Percentiles rank a stretch among this genome's conserved stretches.
Evolutionary conservation across 2,329 filamentous ascomycete species (phyloP).

Genomic region (Decorospora gaudefroyi): DNA sequence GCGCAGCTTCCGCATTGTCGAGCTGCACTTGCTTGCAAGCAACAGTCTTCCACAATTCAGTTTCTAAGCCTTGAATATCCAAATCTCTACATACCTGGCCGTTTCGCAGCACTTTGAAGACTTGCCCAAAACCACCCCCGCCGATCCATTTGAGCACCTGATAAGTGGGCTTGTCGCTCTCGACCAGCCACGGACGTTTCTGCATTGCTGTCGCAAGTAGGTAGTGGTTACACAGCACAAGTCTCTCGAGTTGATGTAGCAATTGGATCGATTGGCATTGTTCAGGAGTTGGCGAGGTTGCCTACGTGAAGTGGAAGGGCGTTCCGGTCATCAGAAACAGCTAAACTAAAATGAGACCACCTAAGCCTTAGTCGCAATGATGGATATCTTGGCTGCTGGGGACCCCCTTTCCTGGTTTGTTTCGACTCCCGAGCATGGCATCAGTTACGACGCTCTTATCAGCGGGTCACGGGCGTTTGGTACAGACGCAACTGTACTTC

Average conservation of each 20-base stretch:
- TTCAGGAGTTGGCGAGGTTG: neutral
- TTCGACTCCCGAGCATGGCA: no score
- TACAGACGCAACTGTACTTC: no score
- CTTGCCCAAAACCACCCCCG: slow-evolving; percentile 19
- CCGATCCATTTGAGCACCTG: slow-evolving; percentile 22
- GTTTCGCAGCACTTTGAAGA: slow-evolving; percentile 20
- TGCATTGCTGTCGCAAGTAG: neutral
- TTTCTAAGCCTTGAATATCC: neutral
- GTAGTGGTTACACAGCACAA: neutral
- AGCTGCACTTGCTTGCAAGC: slow-evolving; percentile 19
- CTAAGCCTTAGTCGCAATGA: neutral
- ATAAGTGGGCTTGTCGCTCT: slow-evolving; percentile 12
- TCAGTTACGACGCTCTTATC: no score
- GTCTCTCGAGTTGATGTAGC: neutral
- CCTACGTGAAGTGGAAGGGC: neutral
- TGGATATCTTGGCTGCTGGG: no score
- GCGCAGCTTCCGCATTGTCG: slow-evolving; percentile 10
- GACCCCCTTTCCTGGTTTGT: no score
- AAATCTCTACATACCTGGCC: slow-evolving; percentile 4
- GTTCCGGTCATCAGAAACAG: neutral
- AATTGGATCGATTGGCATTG: neutral
- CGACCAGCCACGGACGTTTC: slow-evolving; percentile 9
- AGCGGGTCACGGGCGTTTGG: no score
- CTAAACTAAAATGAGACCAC: neutral
- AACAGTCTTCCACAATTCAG: slow-evolving; percentile 4